A percentile compares a stretch with the other conserved stretches of the same genome.
Evolutionary conservation across 805 yeast species (phyloP).

Genomic region (Metschnikowia cubensis): DNA sequence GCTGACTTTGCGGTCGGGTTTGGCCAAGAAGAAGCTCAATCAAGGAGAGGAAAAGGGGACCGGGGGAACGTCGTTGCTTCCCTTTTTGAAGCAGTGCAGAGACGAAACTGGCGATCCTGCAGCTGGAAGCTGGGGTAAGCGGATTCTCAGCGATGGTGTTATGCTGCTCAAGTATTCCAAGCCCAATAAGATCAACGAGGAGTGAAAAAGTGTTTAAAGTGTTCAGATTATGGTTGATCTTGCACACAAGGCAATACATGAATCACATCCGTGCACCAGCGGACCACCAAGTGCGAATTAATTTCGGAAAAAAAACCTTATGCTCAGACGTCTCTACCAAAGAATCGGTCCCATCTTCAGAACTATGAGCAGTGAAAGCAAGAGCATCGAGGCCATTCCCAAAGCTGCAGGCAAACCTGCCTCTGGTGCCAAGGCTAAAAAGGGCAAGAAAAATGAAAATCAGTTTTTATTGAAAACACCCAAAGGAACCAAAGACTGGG

Average conservation of each 20-base stretch:
- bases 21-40: conserved; percentile 48
- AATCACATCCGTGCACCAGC: conserved; percentile 12
- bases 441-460: conserved; percentile 42
- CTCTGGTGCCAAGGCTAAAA: conserved; percentile 17
- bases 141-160: conserved; percentile 57
- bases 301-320: conserved; percentile 5
- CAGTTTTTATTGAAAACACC: conserved; percentile 88
- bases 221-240: not conserved
- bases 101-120: conserved; percentile 95
- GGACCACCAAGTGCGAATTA: not conserved
- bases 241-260: not conserved
- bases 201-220: conserved; percentile 15
- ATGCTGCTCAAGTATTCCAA: conserved; percentile 39
- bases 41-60: conserved; percentile 72
- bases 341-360: conserved; percentile 10
- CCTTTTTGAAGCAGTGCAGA: conserved; percentile 90
- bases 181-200: conserved; percentile 41
- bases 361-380: conserved; percentile 24
- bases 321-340: conserved; percentile 17
- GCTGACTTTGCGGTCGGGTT: conserved; percentile 62
- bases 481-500: conserved; percentile 97
- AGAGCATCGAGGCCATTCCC: conserved; percentile 7
- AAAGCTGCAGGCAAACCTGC: conserved; percentile 4
- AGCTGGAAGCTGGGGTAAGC: conserved; percentile 87
- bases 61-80: conserved; percentile 89